Evolutionary conservation across 2,329 filamentous ascomycete genomes (phyloP), one percentile per base, ranked within the genome.

Genomic region (Ophiosphaerella korrae): DNA sequence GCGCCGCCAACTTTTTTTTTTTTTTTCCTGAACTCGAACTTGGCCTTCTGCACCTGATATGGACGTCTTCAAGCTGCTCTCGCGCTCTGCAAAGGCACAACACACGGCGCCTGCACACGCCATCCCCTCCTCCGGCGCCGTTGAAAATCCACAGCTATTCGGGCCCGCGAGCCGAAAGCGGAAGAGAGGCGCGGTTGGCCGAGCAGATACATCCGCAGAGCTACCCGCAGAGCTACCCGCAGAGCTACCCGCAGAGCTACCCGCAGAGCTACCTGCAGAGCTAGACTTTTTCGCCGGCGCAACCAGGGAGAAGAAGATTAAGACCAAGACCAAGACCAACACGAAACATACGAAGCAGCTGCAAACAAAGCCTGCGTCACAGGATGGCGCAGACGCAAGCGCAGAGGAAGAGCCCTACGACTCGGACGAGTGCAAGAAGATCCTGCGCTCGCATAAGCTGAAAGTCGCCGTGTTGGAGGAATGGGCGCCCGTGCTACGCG

Each of bases 391-490:
- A 2, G 33, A 41, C 33, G 52, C 52, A 1, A 18, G 24, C 2
- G 5, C 39, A 9, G 42, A 48, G 5, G 46, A 46, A 54, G 59
- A 63, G 21, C 40, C 46, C 0, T 80, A 91, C 61, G 83, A 85
- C 62, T 82, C 88, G 63, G 86, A 88, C 49, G 85, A 92, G 68
- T 87, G 89, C 62, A 87, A 88, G 62, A 84, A 87, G 52, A 79
- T 93, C 9, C 76, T 96, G 54, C 86, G 87, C 54, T 88, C 86
- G 49, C 91, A 96, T 74, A 89, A 92, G 57, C 80, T 97, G 58
- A 96, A 96, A 73, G 83, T 95, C 34, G 90, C 89, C 0, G 78
- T 95, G 42, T 77, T 96, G n/a, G 84, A 75, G 72, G 64, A 21
- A 21, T 21, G 18, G 18, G 18, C 18, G 18, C 18, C 18, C 18